Base-by-base conservation (phyloP, 495 filamentous ascomycete species). In the Chaetomidium leptoderma region DNA sequence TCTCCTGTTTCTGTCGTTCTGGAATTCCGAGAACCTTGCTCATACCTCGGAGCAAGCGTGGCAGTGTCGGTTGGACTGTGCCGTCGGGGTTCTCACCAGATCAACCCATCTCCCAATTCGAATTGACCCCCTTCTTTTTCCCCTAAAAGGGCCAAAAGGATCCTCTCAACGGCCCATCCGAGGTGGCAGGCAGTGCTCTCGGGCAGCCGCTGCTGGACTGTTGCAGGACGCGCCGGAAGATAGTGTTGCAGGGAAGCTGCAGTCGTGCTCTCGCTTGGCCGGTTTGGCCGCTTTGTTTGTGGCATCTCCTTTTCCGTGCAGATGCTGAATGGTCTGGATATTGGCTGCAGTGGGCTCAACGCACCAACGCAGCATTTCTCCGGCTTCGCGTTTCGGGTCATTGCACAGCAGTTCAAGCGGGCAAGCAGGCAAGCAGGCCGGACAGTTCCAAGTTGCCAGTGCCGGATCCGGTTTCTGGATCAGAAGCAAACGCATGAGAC, bases 211-310 rank as follows among this genome's bases (percentile, higher is more conserved):
- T n/a, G n/a, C n/a, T n/a, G n/a, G n/a, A n/a, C n/a, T n/a, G n/a
- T 29, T 10, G 8, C 32, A 2, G 32, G 32, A 35, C 32, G 9
- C 32, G 8, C 4, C 32, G 14, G 9, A 35, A 10, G 32, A 1
- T 35, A 9, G 2, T 1, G 14, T 35, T 29, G 37, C 37, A 43
- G 40, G 29, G 17, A 8, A 36, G 40, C 53, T 55, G 53, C 53
- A 55, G 50, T 32, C 37, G 24, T 23, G 37, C 51, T 43, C n/a
- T 53, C 37, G 36, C 51, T 53, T 43, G 21, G n/a, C n/a, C n/a
- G n/a, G n/a, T n/a, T n/a, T n/a, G n/a, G n/a, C 2, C 30, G 53
- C 7, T 3, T 37, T 37, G 43, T 47, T 37, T 48, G 53, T 37
- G 33, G 32, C 21, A 29, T 46, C 53, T 36, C 53, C 42, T 47